These are phyloP conservation scores for Wickerhamomyces pijperi DNA, from an alignment of 805 yeast genomes.

Conservation along the genomic window DNA sequence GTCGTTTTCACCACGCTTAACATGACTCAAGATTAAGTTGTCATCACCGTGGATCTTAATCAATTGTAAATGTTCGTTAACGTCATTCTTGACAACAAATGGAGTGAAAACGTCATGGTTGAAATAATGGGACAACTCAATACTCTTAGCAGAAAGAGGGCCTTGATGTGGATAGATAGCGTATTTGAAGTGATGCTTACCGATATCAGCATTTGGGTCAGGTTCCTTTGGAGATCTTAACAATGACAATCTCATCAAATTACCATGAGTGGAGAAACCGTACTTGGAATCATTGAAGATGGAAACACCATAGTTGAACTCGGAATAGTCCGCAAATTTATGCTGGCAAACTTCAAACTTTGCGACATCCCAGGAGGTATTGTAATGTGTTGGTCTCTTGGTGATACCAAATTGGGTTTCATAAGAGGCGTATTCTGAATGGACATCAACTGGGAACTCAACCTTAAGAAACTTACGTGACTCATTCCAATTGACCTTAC, in stretches of 20 bases:
- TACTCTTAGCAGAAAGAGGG: slow-evolving; percentile 48
- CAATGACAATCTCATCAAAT: slow-evolving; percentile 73
- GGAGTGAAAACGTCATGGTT: slow-evolving; percentile 35
- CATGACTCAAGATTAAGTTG: slow-evolving; percentile 54
- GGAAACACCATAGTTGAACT: slow-evolving; percentile 76
- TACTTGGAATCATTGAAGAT: slow-evolving; percentile 77
- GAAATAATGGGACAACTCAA: slow-evolving; percentile 68
- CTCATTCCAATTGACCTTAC: slow-evolving; percentile 78
- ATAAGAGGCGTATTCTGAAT: slow-evolving; percentile 67
- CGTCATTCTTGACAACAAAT: slow-evolving; percentile 9
- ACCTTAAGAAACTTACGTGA: slow-evolving; percentile 82
- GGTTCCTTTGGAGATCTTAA: slow-evolving; percentile 91
- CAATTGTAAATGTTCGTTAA: slow-evolving; percentile 19
- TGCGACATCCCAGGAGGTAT: slow-evolving; percentile 94
- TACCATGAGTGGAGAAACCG: slow-evolving; percentile 93
- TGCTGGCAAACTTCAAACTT: slow-evolving; percentile 94
- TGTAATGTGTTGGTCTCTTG: slow-evolving; percentile 86
- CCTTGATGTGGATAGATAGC: slow-evolving; percentile 81
- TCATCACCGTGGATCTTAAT: slow-evolving; percentile 34
- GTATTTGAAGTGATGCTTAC: slow-evolving; percentile 69
- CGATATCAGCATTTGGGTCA: slow-evolving; percentile 92
- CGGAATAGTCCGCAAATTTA: slow-evolving; percentile 87
- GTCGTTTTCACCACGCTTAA: slow-evolving; percentile 88
- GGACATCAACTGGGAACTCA: slow-evolving; percentile 84
- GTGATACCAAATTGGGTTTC: slow-evolving; percentile 94